Base-by-base conservation (phyloP, 1,284 basidiomycete species). In the Pseudozyma sp. region DNA sequence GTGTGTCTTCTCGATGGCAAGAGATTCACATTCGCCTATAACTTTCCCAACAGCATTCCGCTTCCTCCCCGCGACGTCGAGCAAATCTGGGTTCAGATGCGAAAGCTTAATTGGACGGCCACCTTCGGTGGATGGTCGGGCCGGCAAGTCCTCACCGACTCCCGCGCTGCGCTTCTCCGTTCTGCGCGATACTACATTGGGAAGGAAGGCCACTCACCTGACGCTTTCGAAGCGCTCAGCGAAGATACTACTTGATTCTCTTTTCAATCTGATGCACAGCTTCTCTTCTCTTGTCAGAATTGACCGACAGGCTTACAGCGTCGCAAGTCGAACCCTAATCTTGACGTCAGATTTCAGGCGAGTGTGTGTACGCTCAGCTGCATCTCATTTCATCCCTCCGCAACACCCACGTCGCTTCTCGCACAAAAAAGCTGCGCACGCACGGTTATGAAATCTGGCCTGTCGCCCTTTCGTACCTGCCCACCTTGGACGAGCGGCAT, bases 91-190 rank as follows among this genome's bases (percentile, higher is more conserved):
- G 39, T 46, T 19, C 63, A 61, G 54, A 65, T 70, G 62, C 61
- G 58, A 30, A 58, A 39, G 9, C 65, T 61, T 53, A 14, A 58
- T 10, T 70, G 63, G 63, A 31, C 68, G 39, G 54, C 62, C 31
- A 65, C 68, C 19, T 70, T 61, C 54, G 62, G 68, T 35, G 62
- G 63, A 13, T 70, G 68, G 68, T 54, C 62, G 51, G 62, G 62
- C n/a, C 54, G 63, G 4, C 44, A 65, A 19, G 49, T 70, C 30
- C 57, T 70, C 8, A 34, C 62, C 54, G 57, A 61, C 45, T 70
- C 68, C 34, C 62, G 63, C 7, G 19, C 42, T 39, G 35, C 30
- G 46, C 62, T 70, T 40, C 53, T 65, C 5, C 57, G 45, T 39
- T 66, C 61, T 1, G 62, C 68, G 35, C 59, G 68, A 34, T 61